Conservation (phyloP, 768 basidiomycete species). For the Boletus rufocinnamomeus region DNA sequence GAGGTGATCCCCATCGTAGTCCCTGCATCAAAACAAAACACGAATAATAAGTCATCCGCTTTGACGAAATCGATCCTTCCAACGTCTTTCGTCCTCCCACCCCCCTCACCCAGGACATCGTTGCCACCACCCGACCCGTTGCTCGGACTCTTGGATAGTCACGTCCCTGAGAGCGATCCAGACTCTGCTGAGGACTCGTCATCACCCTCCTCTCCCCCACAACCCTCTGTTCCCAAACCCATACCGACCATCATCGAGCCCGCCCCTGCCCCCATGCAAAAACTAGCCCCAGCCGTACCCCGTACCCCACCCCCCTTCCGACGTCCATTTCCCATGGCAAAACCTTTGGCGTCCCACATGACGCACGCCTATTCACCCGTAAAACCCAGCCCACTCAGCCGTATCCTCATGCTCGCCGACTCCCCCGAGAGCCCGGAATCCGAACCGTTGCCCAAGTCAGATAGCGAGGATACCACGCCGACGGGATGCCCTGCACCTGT, state of each 20-base stretch:
- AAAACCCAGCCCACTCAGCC: conserved; percentile 77
- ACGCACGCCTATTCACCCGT: conserved; percentile 81
- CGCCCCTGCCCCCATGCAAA: conserved; percentile 5
- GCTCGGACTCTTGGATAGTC: conserved; percentile 27
- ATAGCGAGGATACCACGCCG: conserved; percentile 26
- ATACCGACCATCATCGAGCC: conserved; percentile 29
- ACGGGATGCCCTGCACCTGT: conserved; percentile 26
- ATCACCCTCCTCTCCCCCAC: not conserved
- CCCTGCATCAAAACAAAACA: conserved; percentile 32
- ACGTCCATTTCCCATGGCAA: conserved; percentile 68
- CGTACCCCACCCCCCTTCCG: conserved; percentile 31
- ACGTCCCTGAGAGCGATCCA: conserved; percentile 19
- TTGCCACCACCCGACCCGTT: conserved; percentile 48
- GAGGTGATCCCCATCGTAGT: conserved; percentile 44
- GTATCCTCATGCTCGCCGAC: conserved; percentile 71
- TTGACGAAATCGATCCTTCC: conserved; percentile 55
- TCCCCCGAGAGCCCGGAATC: conserved; percentile 50
- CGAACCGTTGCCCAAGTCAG: conserved; percentile 1
- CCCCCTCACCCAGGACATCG: conserved; percentile 71
- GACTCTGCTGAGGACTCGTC: not conserved
- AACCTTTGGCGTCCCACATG: conserved; percentile 69
- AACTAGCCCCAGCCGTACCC: conserved; percentile 6
- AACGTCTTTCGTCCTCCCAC: conserved; percentile 75
- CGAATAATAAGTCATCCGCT: conserved; percentile 20
- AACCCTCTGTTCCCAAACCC: conserved; percentile 11